phyloP scores from a whole-genome alignment of 2,329 filamentous ascomycete species.

The Scortechinia acanthostroma region DNA sequence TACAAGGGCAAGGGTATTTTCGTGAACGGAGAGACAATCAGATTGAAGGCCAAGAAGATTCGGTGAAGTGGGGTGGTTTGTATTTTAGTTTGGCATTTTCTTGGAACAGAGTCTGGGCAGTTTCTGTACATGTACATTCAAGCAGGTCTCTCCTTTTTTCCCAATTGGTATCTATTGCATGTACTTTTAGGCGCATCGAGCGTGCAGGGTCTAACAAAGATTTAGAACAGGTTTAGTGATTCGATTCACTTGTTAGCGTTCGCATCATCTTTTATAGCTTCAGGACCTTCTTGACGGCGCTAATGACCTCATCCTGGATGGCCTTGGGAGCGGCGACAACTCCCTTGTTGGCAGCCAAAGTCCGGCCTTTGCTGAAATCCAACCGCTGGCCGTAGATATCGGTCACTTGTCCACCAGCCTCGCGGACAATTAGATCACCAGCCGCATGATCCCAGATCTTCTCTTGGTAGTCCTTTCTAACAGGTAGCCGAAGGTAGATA shows the following conservation, averaged over 20 bases:
- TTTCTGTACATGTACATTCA: background rate
- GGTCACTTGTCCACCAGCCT: conserved; percentile 86
- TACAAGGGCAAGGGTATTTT: conserved; percentile 69
- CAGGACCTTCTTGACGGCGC: conserved; percentile 76
- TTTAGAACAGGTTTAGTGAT: background rate
- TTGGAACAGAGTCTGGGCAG: too few relatives aligned
- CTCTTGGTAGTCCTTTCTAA: conserved; percentile 82
- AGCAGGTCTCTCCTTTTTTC: background rate
- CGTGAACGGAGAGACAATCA: conserved; percentile 61
- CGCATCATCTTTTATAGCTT: conserved; percentile 22
- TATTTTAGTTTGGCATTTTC: too few relatives aligned
- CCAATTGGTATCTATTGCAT: background rate
- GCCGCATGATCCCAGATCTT: conserved; percentile 99
- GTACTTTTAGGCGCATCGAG: background rate
- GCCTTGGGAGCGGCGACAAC: conserved; percentile 79
- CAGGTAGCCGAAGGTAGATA: conserved; percentile 84
- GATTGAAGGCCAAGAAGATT: conserved; percentile 58
- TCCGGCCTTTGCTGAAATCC: conserved; percentile 81
- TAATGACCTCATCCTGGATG: conserved; percentile 70
- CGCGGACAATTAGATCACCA: conserved; percentile 85
- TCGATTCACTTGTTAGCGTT: background rate
- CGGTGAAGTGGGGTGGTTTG: conserved; percentile 21
- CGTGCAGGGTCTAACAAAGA: background rate
- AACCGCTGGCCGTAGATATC: conserved; percentile 79
- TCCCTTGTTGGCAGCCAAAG: conserved; percentile 83